Evolutionary conservation across 306 rosid genomes (phyloP), one percentile per base, ranked within the genome.

Genomic region (Carpinus viminea): DNA sequence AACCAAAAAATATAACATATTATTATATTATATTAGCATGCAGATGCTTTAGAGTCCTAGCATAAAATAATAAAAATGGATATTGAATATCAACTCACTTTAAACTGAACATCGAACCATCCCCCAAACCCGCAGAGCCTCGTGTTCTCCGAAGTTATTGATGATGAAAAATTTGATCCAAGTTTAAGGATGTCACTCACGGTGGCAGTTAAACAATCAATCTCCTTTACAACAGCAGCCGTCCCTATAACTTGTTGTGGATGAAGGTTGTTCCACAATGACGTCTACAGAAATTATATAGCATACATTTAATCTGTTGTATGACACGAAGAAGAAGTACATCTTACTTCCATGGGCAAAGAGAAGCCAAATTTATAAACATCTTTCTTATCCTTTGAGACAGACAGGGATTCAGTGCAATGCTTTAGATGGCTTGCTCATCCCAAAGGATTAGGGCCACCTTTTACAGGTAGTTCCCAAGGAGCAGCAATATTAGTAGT

Each of bases 71-170:
- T 59, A 76, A 51, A 41, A 68, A 78, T 24, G 46, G 66, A 50
- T 21, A 57, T 5, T 78, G 53, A 68, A 24, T 70, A 79, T 74
- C 43, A 57, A 79, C 93, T 90, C 86, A 96, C 98, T 80, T 93
- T 89, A 85, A 96, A 96, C 81, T 91, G 98, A 55, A 93, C 98
- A 88, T 96, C 99, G 82, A 96, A 96, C 99, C 99, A 96, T 83
- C 99, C 99, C 47, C 89, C 97, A 31, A 85, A 88, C 59, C 98
- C 99, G 45, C 93, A 91, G 77, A 96, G 77, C 81, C 91, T 85
- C 68, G 93, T 65, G 83, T 84, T 86, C 21, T 89, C 89, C 43
- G 70, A 51, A 55, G 86, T 87, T 81, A 93, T 83, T 64, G 97
- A 84, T 17, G 88, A 81, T 16, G 74, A 76, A 83, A 91, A 77